Percentiles rank a stretch among this genome's conserved stretches.
Conservation (phyloP, 2,329 filamentous ascomycete species). For the Venturia carpophila region DNA sequence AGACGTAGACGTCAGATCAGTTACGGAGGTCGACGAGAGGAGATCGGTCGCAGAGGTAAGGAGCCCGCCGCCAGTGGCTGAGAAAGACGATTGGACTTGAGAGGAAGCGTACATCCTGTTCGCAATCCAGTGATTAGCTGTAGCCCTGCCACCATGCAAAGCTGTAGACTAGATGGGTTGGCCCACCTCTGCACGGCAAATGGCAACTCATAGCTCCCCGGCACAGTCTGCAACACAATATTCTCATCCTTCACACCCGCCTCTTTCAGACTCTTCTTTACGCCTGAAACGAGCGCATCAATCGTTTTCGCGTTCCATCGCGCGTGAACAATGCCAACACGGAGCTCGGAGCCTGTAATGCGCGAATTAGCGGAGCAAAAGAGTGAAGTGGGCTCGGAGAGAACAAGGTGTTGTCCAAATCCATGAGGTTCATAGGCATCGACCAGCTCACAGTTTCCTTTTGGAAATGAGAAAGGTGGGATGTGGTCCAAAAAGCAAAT, state of each 20-base stretch:
- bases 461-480: background rate
- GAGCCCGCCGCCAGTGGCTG: slow-evolving; percentile 45
- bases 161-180: no score
- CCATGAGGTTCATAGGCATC: background rate
- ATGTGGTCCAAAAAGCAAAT: slow-evolving; percentile 8
- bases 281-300: slow-evolving; percentile 71
- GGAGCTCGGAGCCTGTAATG: slow-evolving; percentile 50
- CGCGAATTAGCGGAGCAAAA: background rate
- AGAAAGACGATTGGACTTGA: slow-evolving; percentile 67
- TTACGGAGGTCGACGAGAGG: slow-evolving; percentile 56
- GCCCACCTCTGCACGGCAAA: slow-evolving; percentile 75
- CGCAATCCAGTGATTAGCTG: background rate
- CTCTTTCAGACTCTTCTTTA: slow-evolving; percentile 66
- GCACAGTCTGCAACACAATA: slow-evolving; percentile 82
- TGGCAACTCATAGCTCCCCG: slow-evolving; percentile 90
- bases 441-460: background rate
- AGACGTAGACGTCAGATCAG: slow-evolving; percentile 54
- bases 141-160: no score
- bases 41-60: slow-evolving; percentile 66
- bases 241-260: slow-evolving; percentile 81
- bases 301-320: slow-evolving; percentile 92
- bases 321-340: slow-evolving; percentile 91
- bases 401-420: background rate
- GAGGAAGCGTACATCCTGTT: slow-evolving; percentile 73
- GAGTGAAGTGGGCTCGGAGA: background rate